Evolutionary conservation across 306 rosid genomes (phyloP), one percentile per base, ranked within the genome.

Genomic region (Leucaena leucocephala): DNA sequence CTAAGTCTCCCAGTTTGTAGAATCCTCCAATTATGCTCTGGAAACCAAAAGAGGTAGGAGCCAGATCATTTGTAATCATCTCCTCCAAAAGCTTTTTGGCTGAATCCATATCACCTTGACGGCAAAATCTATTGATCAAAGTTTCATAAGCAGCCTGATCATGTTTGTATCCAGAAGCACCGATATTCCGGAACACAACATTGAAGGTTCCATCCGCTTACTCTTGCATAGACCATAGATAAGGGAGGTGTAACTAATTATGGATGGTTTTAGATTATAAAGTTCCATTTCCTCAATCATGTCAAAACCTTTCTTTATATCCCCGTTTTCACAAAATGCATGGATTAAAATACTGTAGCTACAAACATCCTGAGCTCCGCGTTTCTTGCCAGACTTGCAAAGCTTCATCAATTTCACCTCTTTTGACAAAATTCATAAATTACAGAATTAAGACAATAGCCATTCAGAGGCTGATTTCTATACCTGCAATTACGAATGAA

Each of bases 321-420:
- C 81, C 74, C 93, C 88, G 35, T 79, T 74, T 80, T 69, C 81
- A 78, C 89, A 85, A 58, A 79, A 83, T 21, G 84, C 83, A 82
- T 91, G 82, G 48, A 89, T 83, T 84, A 91, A 84, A 65, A 89
- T 89, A 83, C 90, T 87, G 75, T 89, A 91, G 84, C 93, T 89
- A 69, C 77, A 86, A 77, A 76, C 88, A 87, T 87, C 88, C 91
- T 77, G 11, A 76, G 65, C 71, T 80, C 81, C 75, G 83, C 93
- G 89, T 89, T 85, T 87, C 87, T 61, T 72, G 83, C 66, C 89
- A 87, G 87, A 89, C 76, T 67, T 71, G 39, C 64, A 34, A 64
- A 63, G 96, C 93, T 71, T 82, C 79, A 70, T 14, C 16, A 57
- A 68, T 45, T 27, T 82, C 82, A 57, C 87, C 88, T 76, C 78